Base-by-base conservation (phyloP, 2,329 filamentous ascomycete species). In the Claviceps sp. region DNA sequence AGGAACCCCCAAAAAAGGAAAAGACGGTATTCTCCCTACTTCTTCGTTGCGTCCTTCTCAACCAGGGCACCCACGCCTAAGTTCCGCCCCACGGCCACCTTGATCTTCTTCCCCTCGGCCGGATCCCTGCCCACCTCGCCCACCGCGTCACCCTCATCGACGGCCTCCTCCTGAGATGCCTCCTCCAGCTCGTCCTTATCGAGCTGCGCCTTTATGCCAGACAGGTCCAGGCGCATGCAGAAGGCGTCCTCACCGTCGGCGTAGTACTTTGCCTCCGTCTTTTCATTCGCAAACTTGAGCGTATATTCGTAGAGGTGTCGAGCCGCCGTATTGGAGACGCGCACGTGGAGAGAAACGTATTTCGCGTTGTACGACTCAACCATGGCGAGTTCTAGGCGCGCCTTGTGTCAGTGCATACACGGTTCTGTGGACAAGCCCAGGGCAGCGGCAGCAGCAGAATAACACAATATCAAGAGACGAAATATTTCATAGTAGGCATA, bases 191-290 rank as follows among this genome's bases (percentile, higher is more conserved):
- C 46, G 6, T n/a, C 61, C 17, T 56, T 55, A 14, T 59, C 56
- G 50, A 73, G 62, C 63, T 72, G 70, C 54, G 73, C 70, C 56
- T 73, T 68, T 64, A 86, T 75, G 58, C 76, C 73, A 54, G 78
- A 72, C 44, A 98, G 77, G 62, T 97, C 85, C 67, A 95, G 86
- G 56, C 83, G 84, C 93, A 98, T 98, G 64, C 82, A 87, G 66
- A 83, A 95, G 40, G 93, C 93, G 72, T 98, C 89, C 73, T 98
- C 93, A 55, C 91, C 91, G 68, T 98, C 93, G 53, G 93, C 93
- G 67, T 98, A 98, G 78, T 95, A 95, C 71, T 90, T 93, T 48
- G 78, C 67, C 70, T 95, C 89, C 11, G 85, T 82, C 73, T 89
- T 93, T 58, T 93, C 88, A 59, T 87, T 86, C 65, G 83, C 80